Evolutionary conservation across 1,284 basidiomycete genomes (phyloP), one percentile per base, ranked within the genome.

Genomic region (Hymenochaete sp.): DNA sequence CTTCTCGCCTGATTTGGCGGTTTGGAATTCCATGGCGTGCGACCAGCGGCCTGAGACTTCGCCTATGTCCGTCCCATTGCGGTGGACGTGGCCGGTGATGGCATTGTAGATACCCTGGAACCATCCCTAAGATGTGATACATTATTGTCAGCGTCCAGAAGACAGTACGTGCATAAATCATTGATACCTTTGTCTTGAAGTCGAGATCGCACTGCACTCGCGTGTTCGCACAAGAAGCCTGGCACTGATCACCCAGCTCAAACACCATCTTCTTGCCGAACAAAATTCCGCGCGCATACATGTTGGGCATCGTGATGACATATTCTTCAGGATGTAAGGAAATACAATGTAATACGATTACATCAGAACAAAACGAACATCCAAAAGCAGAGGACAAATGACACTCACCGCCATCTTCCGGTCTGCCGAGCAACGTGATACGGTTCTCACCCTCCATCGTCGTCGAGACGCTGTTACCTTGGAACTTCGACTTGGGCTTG

Each of bases 181-280:
- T 8, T 51, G 57, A 21, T 44, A 82, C 87, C 77, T 97, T 98
- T 19, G 92, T 96, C 72, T 98, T 98, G 72, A 98, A 99, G 56
- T 97, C 93, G 32, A 98, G 69, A 59, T 97, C 92, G 52, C 86
- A 88, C 37, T 63, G 68, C 51, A 92, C 65, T 24, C 81, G 79
- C 40, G 79, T 82, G 55, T 77, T 77, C 52, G 86, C 82, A 66
- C 93, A 93, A 64, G 78, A 77, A 46, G 93, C 88, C n/a, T 71
- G 75, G 57, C 89, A 91, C 24, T 79, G 77, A 65, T 98, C 95
- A 7, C 95, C 95, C 11, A 99, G 73, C 67, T 99, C 95, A 41
- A 97, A 72, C 14, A 98, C 83, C 93, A 99, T 97, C 72, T 93
- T 95, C n/a, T n/a, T n/a, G 13, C 95, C 96, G 61, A 97, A 98